These are phyloP conservation scores for Coriaria nepalensis DNA, from an alignment of 306 rosid species.

Conservation along the genomic window DNA sequence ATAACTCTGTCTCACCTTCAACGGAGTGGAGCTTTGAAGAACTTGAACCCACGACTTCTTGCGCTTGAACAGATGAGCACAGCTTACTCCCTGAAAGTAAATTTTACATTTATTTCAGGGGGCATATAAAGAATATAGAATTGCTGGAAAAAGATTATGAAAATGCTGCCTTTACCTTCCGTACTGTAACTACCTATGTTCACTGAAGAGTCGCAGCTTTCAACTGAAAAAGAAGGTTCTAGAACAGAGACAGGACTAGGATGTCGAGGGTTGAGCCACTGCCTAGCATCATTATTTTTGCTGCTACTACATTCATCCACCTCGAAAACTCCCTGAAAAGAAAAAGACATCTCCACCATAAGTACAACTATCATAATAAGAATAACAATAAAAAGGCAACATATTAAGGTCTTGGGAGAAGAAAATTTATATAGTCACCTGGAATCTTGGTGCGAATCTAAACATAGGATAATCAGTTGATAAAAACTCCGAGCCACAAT, in stretches of 20 bases:
- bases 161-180: conserved; percentile 37
- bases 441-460: conserved; percentile 35
- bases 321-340: conserved; percentile 37
- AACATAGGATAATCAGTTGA: conserved; percentile 29
- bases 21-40: conserved; percentile 26
- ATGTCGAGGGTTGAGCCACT: conserved; percentile 28
- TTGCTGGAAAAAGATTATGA: too few relatives aligned
- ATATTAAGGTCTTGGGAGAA: neutral
- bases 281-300: conserved; percentile 24
- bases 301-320: conserved; percentile 26
- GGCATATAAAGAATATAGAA: neutral
- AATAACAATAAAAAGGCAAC: too few relatives aligned
- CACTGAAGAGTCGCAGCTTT: conserved; percentile 59
- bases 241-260: conserved; percentile 86
- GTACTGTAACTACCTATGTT: conserved; percentile 42
- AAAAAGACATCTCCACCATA: too few relatives aligned
- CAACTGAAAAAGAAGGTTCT: conserved; percentile 66
- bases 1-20: conserved; percentile 53
- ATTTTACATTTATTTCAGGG: conserved; percentile 4
- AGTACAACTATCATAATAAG: too few relatives aligned
- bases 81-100: conserved; percentile 58
- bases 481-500: conserved; percentile 33
- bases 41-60: conserved; percentile 29
- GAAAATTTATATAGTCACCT: conserved; percentile 34
- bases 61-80: conserved; percentile 46